These are phyloP conservation scores for Dipteronia dyeriana DNA, from an alignment of 345 rosid genomes.

Conservation along the genomic window DNA sequence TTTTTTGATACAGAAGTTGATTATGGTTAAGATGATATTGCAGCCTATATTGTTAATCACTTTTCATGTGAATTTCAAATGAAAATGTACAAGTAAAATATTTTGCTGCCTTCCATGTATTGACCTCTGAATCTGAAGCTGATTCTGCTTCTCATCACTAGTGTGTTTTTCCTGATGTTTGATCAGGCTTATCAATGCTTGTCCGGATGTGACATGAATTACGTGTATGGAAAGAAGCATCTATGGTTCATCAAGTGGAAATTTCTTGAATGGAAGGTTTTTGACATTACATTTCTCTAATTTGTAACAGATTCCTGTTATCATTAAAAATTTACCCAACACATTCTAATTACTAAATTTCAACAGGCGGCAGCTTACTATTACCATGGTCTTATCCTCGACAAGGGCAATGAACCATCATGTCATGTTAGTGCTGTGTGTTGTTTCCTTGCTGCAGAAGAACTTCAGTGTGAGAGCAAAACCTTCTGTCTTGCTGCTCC, in stretches of 20 bases:
- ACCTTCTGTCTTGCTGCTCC: slow-evolving; percentile 81
- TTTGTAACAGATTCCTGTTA: not conserved
- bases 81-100: too few relatives aligned
- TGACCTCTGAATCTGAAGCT: too few relatives aligned
- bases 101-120: too few relatives aligned
- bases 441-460: slow-evolving; percentile 88
- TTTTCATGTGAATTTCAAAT: too few relatives aligned
- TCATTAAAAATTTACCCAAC: not conserved
- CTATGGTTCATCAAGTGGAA: slow-evolving; percentile 84
- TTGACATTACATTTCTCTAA: not conserved
- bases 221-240: slow-evolving; percentile 68
- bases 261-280: slow-evolving; percentile 89
- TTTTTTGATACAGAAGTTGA: not conserved
- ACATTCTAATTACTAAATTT: slow-evolving; percentile 7
- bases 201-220: slow-evolving; percentile 50
- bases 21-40: not conserved
- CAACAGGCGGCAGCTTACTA: slow-evolving; percentile 88
- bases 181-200: slow-evolving; percentile 70
- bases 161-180: too few relatives aligned
- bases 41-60: too few relatives aligned
- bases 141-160: too few relatives aligned
- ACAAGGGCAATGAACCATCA: slow-evolving; percentile 79
- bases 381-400: slow-evolving; percentile 85
- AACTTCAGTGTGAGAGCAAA: slow-evolving; percentile 78
- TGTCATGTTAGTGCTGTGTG: slow-evolving; percentile 69